Base-by-base conservation (phyloP, 2,329 filamentous ascomycete species). In the Hypoxylon sp. region DNA sequence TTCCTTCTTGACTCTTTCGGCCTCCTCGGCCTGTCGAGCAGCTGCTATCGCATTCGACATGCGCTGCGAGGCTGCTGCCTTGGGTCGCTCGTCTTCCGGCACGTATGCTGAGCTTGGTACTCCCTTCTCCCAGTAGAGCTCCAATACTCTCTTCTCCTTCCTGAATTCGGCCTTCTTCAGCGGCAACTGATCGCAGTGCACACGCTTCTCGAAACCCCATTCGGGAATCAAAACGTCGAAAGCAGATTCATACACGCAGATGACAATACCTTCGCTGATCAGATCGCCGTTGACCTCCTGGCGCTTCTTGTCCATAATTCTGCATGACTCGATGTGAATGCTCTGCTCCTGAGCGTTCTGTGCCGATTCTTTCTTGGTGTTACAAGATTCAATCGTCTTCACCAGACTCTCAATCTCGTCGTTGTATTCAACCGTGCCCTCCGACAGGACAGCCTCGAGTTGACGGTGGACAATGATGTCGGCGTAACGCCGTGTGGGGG, bases 41-140 rank as follows among this genome's bases (percentile, higher is more conserved):
- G 89, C 89, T 25, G 87, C 88, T 42, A 86, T 83, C 42, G 89
- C 88, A 65, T 90, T 89, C 30, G 84, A 86, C 49, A 88, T 83
- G 59, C 90, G 84, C 63, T 89, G 83, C 55, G 88, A 88, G 7
- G 83, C 82, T 47, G 83, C 86, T 40, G 89, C 86, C 79, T 94
- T 95, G 44, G 92, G 92, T 49, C 92, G 88, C 77, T 99, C 94
- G 69, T 99, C 94, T 69, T 99, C 94, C 2, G 94, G 94, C 42
- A 99, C 88, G 64, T 95, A 99, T 2, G 92, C 90, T 31, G 93
- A 97, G 57, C 92, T 97, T 19, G 93, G 91, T 5, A 97, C 91
- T 35, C 94, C 94, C 83, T 97, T 99, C 85, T 99, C 94, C 94
- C 94, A 99, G 80, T 97, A 99, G 11, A 99, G 82, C 75, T 99